Percentiles rank a stretch among this genome's conserved stretches.
Conservation (phyloP, 1,284 basidiomycete genomes). For the Malassezia globosa region DNA sequence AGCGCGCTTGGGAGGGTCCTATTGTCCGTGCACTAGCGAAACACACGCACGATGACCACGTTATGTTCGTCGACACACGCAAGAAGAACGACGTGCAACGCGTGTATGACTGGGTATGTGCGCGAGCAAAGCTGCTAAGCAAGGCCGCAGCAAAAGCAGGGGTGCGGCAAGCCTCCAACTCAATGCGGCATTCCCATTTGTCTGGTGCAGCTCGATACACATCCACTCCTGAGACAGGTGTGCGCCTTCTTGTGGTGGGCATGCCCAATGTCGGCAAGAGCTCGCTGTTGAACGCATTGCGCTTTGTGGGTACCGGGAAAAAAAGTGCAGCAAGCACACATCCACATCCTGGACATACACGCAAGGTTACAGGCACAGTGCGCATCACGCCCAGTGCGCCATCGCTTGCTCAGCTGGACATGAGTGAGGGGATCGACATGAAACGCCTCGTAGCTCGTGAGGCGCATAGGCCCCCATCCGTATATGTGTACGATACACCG, state of each 20-base stretch:
- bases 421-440: neutral
- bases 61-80: slow-evolving; percentile 52
- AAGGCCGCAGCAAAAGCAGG: slow-evolving; percentile 9
- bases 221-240: slow-evolving; percentile 40
- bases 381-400: slow-evolving; percentile 32
- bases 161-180: slow-evolving; percentile 1
- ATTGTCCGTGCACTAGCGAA: slow-evolving; percentile 49
- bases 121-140: slow-evolving; percentile 18
- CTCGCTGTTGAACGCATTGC: slow-evolving; percentile 78
- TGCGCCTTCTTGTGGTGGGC: slow-evolving; percentile 51
- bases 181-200: slow-evolving; percentile 22
- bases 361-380: slow-evolving; percentile 43
- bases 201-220: slow-evolving; percentile 40
- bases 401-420: slow-evolving; percentile 15
- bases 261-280: slow-evolving; percentile 99
- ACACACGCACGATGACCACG: slow-evolving; percentile 48
- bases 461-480: slow-evolving; percentile 65
- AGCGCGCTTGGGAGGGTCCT: slow-evolving; percentile 63
- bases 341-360: slow-evolving; percentile 56
- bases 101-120: slow-evolving; percentile 49
- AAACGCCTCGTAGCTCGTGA: slow-evolving; percentile 53
- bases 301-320: slow-evolving; percentile 73
- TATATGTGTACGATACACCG: slow-evolving; percentile 91
- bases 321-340: slow-evolving; percentile 80
- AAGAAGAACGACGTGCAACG: slow-evolving; percentile 49